phyloP scores from a whole-genome alignment of 1,139 yeast species.

The Keqinozyma sinolaborantium region DNA sequence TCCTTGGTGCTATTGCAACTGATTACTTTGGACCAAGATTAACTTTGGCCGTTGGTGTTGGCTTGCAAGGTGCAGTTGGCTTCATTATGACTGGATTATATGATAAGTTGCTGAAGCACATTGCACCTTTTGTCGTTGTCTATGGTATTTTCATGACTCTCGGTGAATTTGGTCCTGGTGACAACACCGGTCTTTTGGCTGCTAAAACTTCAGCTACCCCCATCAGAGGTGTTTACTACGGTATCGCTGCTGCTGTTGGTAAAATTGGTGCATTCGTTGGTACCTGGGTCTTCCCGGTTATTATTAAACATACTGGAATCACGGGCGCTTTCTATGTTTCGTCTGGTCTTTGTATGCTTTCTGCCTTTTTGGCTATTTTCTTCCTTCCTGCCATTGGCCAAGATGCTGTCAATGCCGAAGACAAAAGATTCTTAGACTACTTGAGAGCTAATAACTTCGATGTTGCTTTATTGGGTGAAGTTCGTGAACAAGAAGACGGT shows the following conservation, averaged over 20 bases:
- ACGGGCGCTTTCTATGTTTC: constrained; percentile 83
- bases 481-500: constrained; percentile 10
- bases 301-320: constrained; percentile 53
- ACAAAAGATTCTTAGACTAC: constrained; percentile 62
- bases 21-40: constrained; percentile 88
- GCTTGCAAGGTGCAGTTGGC: constrained; percentile 77
- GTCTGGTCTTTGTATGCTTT: constrained; percentile 68
- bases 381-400: constrained; percentile 81
- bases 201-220: constrained; percentile 85
- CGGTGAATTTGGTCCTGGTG: constrained; percentile 96
- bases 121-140: constrained; percentile 79
- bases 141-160: constrained; percentile 82
- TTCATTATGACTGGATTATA: constrained; percentile 78
- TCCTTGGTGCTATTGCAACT: constrained; percentile 76
- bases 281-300: constrained; percentile 79
- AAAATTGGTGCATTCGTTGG: constrained; percentile 93
- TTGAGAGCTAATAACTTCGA: constrained; percentile 60
- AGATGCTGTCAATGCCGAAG: constrained; percentile 78
- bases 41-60: constrained; percentile 67
- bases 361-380: constrained; percentile 67
- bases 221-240: constrained; percentile 86
- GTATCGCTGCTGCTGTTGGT: constrained; percentile 87
- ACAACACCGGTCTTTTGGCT: constrained; percentile 83
- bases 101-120: constrained; percentile 48
- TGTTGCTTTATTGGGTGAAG: constrained; percentile 44